These are phyloP conservation scores for Saccharomyces hybrid DNA, from an alignment of 1,139 yeast species.

Conservation along the genomic window DNA sequence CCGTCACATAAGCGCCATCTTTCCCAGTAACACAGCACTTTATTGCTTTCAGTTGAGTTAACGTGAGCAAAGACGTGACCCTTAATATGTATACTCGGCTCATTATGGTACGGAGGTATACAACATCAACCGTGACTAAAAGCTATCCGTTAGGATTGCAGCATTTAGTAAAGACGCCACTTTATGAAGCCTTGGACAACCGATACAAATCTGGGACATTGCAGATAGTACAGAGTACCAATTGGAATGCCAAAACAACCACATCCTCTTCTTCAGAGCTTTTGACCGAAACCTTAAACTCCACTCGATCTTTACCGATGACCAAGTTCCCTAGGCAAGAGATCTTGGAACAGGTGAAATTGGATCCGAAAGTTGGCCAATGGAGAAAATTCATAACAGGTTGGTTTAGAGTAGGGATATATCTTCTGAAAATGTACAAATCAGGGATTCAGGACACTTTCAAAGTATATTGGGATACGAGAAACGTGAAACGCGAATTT, in stretches of 20 bases:
- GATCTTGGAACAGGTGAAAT: slow-evolving; percentile 15
- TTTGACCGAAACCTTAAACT: slow-evolving; percentile 9
- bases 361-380: slow-evolving; percentile 16
- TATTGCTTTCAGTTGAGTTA: background rate
- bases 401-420: slow-evolving; percentile 23
- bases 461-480: slow-evolving; percentile 13
- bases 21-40: too few species aligned
- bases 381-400: slow-evolving; percentile 26
- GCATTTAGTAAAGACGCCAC: background rate
- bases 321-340: slow-evolving; percentile 15
- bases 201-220: background rate
- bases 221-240: background rate
- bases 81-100: background rate
- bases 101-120: background rate
- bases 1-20: too few species aligned
- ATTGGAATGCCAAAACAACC: background rate
- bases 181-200: background rate
- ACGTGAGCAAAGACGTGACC: too few species aligned
- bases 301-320: slow-evolving; percentile 18
- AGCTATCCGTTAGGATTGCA: background rate
- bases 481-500: background rate
- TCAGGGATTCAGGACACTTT: slow-evolving; percentile 21
- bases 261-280: background rate
- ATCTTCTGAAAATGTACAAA: slow-evolving; percentile 18
- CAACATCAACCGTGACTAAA: background rate